Conservation (phyloP, 192 early-diverging fungal species). For the Entomortierella chlamydospora region DNA sequence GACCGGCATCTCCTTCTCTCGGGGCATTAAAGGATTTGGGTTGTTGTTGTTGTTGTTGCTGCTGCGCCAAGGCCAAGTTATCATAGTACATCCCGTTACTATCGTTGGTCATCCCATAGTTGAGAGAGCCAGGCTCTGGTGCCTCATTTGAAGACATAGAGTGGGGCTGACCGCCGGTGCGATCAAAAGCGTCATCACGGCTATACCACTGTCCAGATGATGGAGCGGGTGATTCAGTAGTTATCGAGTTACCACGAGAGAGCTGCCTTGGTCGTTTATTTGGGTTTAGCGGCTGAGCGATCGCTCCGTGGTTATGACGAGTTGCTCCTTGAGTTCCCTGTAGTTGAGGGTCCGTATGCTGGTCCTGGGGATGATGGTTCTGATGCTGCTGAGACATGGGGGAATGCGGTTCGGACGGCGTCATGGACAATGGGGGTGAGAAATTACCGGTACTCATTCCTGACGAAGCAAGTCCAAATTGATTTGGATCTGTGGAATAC, state of each 20-base stretch:
- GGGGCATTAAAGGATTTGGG: constrained; percentile 14
- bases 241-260: constrained; percentile 17
- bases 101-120: constrained; percentile 12
- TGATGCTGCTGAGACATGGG: constrained; percentile 40
- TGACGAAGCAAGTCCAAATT: constrained; percentile 17
- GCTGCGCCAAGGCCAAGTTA: constrained; percentile 15
- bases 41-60: constrained; percentile 39
- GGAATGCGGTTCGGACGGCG: constrained; percentile 34
- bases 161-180: constrained; percentile 11
- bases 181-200: constrained; percentile 20
- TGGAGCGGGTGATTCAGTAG: constrained; percentile 8
- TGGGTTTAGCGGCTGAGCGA: constrained; percentile 24
- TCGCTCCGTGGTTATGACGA: constrained; percentile 12
- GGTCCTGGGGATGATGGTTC: constrained; percentile 25
- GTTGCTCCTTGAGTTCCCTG: neutral
- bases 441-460: constrained; percentile 31
- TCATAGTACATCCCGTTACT: constrained; percentile 31
- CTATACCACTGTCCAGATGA: constrained; percentile 22
- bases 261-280: constrained; percentile 33
- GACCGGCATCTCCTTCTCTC: constrained; percentile 17
- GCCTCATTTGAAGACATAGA: constrained; percentile 15
- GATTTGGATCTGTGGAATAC: constrained; percentile 14
- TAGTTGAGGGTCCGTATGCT: constrained; percentile 16
- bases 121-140: constrained; percentile 5
- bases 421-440: constrained; percentile 41